phyloP scores from a whole-genome alignment of 495 filamentous ascomycete genomes.

The Penicillium waksmanii region DNA sequence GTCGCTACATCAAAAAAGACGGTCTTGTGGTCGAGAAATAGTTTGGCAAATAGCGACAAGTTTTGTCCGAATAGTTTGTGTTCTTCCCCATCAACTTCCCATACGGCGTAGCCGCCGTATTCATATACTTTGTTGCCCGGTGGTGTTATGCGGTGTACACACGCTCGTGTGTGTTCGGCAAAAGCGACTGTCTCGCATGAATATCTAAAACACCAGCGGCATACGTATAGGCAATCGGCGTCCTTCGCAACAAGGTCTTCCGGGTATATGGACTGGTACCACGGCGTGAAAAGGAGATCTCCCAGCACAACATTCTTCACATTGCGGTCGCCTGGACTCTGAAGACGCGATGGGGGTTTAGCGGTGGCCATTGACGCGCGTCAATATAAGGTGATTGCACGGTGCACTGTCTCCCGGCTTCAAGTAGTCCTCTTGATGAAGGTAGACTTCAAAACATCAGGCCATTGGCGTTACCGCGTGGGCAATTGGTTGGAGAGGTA shows the following conservation, averaged over 20 bases:
- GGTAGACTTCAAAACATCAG: neutral
- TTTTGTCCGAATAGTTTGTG: conserved; percentile 95
- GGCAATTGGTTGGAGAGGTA: neutral
- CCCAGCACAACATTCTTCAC: conserved; percentile 77
- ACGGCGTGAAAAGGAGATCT: conserved; percentile 71
- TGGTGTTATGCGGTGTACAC: conserved; percentile 41
- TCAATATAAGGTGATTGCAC: neutral
- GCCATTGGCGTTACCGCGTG: conserved; percentile 5
- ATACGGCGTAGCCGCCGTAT: conserved; percentile 68
- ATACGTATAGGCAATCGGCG: conserved; percentile 75
- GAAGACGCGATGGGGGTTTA: conserved; percentile 32
- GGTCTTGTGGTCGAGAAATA: conserved; percentile 97
- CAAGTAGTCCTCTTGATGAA: neutral
- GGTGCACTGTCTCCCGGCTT: neutral
- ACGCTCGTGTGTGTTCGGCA: conserved; percentile 52
- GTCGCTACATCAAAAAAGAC: conserved; percentile 96
- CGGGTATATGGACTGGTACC: conserved; percentile 79
- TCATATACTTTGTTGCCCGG: conserved; percentile 58
- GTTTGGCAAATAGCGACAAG: conserved; percentile 93
- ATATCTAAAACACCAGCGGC: conserved; percentile 93
- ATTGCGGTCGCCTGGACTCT: conserved; percentile 57
- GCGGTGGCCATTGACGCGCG: conserved; percentile 33
- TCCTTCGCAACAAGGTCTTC: conserved; percentile 74
- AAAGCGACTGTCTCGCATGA: conserved; percentile 69
- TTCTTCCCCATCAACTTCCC: conserved; percentile 88